These are phyloP conservation scores for Paratrypanosoma confusum DNA, from an alignment of 208 protist species.

Conservation along the genomic window DNA sequence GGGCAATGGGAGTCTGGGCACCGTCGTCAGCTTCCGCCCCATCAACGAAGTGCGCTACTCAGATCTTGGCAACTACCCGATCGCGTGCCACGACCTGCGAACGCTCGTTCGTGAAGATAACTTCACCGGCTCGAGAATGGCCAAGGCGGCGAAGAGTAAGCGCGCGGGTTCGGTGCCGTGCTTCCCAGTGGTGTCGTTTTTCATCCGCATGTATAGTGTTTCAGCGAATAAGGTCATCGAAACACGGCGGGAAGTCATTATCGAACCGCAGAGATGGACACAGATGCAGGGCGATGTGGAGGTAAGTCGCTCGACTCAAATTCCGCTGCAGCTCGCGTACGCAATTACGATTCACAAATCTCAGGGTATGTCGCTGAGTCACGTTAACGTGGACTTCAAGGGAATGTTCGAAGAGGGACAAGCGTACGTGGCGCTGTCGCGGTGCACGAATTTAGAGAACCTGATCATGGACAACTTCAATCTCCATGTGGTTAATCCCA, in stretches of 20 bases:
- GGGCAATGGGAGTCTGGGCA: constrained; percentile 76
- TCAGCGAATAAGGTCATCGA: not conserved
- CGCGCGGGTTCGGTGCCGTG: constrained; percentile 19
- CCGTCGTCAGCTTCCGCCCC: constrained; percentile 55
- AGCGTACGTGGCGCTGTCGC: constrained; percentile 84
- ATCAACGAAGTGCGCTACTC: constrained; percentile 17
- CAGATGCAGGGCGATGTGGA: constrained; percentile 37
- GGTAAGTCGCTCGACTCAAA: constrained; percentile 44
- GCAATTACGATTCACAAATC: constrained; percentile 95
- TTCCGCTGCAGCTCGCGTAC: constrained; percentile 93
- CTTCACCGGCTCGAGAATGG: constrained; percentile 13
- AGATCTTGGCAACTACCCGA: constrained; percentile 14
- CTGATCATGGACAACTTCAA: constrained; percentile 61
- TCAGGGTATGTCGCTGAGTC: constrained; percentile 89
- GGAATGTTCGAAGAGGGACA: constrained; percentile 72
- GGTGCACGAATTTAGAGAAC: constrained; percentile 50
- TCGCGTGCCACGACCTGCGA: constrained; percentile 8
- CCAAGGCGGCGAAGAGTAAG: constrained; percentile 4
- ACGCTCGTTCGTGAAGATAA: constrained; percentile 16
- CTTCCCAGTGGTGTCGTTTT: constrained; percentile 55
- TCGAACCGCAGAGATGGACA: constrained; percentile 71
- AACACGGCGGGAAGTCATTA: constrained; percentile 25
- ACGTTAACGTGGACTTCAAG: constrained; percentile 78
- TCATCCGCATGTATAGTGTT: constrained; percentile 10
- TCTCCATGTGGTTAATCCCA: constrained; percentile 31